Conservation (phyloP, 768 basidiomycete genomes). For the Terana coerulea region DNA sequence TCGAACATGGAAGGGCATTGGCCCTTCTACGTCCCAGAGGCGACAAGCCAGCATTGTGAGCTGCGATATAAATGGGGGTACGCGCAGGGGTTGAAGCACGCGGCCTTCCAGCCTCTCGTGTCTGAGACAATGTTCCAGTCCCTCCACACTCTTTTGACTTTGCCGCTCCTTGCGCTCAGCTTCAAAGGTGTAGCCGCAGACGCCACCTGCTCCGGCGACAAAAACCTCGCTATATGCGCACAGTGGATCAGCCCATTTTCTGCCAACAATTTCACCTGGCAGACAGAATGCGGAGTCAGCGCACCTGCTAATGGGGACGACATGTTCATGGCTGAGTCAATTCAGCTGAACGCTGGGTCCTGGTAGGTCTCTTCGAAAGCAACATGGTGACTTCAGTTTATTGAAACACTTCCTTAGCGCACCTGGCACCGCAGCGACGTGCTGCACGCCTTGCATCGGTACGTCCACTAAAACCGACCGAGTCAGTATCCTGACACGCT, state of each 20-base stretch:
- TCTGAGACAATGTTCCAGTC: no score
- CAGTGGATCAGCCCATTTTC: conserved; percentile 9
- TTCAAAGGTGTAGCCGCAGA: neutral
- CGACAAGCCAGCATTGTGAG: no score
- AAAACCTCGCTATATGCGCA: conserved; percentile 8
- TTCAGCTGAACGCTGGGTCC: conserved; percentile 4
- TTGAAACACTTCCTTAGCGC: neutral
- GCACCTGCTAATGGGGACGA: neutral
- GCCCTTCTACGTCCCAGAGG: no score
- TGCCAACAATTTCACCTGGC: conserved; percentile 1
- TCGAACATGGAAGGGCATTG: no score
- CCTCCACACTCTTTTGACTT: no score
- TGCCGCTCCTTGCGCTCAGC: no score
- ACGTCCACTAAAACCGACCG: neutral
- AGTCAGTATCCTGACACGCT: neutral
- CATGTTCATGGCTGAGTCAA: conserved; percentile 6
- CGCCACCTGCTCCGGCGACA: conserved; percentile 4
- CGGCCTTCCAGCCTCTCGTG: no score
- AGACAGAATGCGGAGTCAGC: neutral
- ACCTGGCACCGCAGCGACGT: neutral
- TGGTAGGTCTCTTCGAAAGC: neutral
- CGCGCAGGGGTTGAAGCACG: no score
- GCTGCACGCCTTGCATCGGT: conserved; percentile 11
- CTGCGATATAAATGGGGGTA: no score
- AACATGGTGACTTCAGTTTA: no score